Evolutionary conservation across 768 basidiomycete genomes (phyloP), one percentile per base, ranked within the genome.

Genomic region (Mycena vulgaris): DNA sequence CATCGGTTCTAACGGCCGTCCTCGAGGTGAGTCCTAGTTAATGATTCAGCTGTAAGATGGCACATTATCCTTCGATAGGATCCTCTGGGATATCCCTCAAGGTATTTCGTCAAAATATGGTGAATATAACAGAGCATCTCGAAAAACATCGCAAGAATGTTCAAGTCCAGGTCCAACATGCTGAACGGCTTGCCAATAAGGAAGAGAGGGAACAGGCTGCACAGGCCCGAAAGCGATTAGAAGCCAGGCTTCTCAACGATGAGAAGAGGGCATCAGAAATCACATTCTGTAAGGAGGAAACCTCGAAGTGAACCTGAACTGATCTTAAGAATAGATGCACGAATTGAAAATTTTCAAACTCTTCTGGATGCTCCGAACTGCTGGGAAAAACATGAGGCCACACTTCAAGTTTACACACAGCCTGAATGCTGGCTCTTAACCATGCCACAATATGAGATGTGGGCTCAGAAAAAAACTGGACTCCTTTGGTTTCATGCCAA

Each of bases 311-410:
- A 39, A n/a, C n/a, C 45, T 7, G 3, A n/a, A 37, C 59, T 70
- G 16, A 67, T 39, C 21, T 25, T 16, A 1, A 9, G 11, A 27
- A 31, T 37, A 70, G 69, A 70, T 48, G 10, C 39, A 23, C 45
- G 52, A 37, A 48, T 70, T 25, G 69, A 70, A 39, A 70, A 63
- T 23, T 70, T 70, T 25, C 69, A 66, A 58, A 33, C 48, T 21
- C 58, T 70, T 9, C 19, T 70, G 28, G 52, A 61, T 70, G 69
- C 69, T 51, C 69, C 69, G 5, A 45, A 61, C n/a, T 70, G 69
- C 27, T 70, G 69, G 69, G 69, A 65, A 49, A 70, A 66, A 37
- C 64, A 70, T 61, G 63, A 59, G 55, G 31, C 45, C 14, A 11
- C 59, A 21, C 30, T 65, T 23, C 39, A 23, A 17, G 48, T 60